A percentile compares a stretch with the other conserved stretches of the same genome.
phyloP scores from a whole-genome alignment of 148 eudicot species.

The Spergularia bocconei region DNA sequence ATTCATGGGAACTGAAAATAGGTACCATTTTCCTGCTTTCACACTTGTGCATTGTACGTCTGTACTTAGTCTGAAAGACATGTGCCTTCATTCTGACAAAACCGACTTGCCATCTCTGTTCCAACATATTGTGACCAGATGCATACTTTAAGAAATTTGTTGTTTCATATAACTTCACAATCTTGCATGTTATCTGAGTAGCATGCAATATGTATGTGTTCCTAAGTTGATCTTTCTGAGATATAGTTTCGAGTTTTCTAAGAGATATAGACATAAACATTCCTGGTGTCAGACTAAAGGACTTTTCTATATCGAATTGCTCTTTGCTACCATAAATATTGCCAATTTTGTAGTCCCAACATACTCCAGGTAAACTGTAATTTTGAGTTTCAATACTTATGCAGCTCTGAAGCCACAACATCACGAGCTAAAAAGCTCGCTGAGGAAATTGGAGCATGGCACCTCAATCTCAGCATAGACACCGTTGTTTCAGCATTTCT shows the following conservation, averaged over 20 bases:
- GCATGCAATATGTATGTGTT: background rate
- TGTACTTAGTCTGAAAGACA: background rate
- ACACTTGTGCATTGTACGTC: background rate
- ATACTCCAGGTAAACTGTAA: background rate
- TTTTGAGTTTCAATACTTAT: conserved; percentile 3
- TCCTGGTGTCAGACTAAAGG: background rate
- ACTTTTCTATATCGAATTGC: background rate
- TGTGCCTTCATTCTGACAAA: background rate
- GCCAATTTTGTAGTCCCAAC: background rate
- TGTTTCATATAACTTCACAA: background rate
- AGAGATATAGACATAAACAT: background rate
- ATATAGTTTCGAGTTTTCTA: background rate
- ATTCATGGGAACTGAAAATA: conserved; percentile 95
- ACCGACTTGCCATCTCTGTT: background rate
- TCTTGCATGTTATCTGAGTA: background rate
- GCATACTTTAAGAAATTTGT: background rate
- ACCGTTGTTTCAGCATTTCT: conserved; percentile 76
- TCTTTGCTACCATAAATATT: background rate
- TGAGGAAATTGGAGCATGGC: conserved; percentile 92
- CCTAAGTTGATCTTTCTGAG: background rate
- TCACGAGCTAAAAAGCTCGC: conserved; percentile 76
- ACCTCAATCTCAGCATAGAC: conserved; percentile 84
- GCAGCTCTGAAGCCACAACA: conserved; percentile 81
- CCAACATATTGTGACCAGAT: background rate
- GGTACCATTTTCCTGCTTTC: conserved; percentile 36